These are phyloP conservation scores for Termitomyces bulborhizus DNA, from an alignment of 768 basidiomycete genomes.

Conservation along the genomic window DNA sequence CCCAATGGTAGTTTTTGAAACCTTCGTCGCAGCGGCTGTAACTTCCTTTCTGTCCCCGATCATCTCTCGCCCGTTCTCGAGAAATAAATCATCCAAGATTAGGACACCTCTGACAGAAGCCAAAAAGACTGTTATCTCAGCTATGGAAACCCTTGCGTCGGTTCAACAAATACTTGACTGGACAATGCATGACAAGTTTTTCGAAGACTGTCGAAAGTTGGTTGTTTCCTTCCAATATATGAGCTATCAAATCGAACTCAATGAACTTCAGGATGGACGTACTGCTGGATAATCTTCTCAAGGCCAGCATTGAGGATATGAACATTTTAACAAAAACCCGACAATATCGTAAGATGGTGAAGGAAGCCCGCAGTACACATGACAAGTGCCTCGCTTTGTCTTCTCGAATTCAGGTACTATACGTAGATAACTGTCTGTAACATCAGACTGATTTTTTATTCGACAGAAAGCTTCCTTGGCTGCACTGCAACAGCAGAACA, in stretches of 20 bases:
- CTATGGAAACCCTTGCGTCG: neutral
- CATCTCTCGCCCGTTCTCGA: neutral
- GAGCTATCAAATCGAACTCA: no score
- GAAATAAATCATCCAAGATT: neutral
- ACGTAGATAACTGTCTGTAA: neutral
- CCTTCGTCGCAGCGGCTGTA: neutral
- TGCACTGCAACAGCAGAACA: neutral
- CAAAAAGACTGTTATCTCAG: neutral
- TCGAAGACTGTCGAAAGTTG: neutral
- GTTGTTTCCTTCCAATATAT: no score
- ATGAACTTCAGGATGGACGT: neutral
- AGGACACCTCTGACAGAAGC: neutral
- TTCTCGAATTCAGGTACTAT: neutral
- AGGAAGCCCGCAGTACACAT: neutral
- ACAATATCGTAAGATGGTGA: neutral
- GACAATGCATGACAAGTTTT: neutral
- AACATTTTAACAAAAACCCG: neutral
- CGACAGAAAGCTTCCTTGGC: neutral
- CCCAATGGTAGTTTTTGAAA: neutral
- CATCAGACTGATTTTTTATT: neutral
- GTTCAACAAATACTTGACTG: neutral
- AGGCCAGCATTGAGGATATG: neutral
- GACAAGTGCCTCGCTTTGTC: neutral
- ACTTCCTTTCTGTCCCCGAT: neutral
- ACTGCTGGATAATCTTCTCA: neutral